These are phyloP conservation scores for Yamadazyma olivae DNA, from an alignment of 805 yeast genomes.

Conservation along the genomic window DNA sequence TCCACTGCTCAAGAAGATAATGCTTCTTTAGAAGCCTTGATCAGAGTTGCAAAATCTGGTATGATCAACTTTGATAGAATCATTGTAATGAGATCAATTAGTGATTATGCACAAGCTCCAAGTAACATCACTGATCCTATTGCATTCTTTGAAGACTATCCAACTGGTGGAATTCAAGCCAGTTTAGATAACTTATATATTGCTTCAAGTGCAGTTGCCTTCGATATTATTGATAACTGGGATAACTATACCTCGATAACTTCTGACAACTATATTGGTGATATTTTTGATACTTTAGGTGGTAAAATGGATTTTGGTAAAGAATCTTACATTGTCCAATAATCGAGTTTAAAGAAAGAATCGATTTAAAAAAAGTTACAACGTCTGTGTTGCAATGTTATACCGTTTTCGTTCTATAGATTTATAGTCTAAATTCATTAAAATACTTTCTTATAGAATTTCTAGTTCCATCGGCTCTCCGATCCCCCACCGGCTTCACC, in stretches of 20 bases:
- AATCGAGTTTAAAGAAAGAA: no score
- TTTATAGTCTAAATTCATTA: no score
- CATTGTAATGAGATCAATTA: constrained; percentile 58
- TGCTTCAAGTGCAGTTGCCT: constrained; percentile 54
- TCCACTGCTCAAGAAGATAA: constrained; percentile 67
- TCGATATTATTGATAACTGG: constrained; percentile 53
- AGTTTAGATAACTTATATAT: constrained; percentile 49
- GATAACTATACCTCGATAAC: constrained; percentile 24
- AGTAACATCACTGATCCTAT: constrained; percentile 40
- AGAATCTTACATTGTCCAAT: constrained; percentile 9
- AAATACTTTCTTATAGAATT: no score
- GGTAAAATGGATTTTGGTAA: constrained; percentile 40
- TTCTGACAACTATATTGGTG: constrained; percentile 59
- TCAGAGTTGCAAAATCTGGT: constrained; percentile 53
- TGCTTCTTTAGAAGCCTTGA: constrained; percentile 58
- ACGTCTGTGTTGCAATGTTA: no score
- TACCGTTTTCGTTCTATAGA: no score
- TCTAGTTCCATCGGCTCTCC: no score
- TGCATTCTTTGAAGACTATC: constrained; percentile 46
- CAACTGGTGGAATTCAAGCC: constrained; percentile 50
- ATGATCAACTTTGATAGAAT: constrained; percentile 56
- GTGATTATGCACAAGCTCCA: constrained; percentile 58
- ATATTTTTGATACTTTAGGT: constrained; percentile 54
- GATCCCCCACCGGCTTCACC: no score
- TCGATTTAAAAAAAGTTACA: no score